Conservation (phyloP, 2,329 filamentous ascomycete species). For the Phialophora macrospora region DNA sequence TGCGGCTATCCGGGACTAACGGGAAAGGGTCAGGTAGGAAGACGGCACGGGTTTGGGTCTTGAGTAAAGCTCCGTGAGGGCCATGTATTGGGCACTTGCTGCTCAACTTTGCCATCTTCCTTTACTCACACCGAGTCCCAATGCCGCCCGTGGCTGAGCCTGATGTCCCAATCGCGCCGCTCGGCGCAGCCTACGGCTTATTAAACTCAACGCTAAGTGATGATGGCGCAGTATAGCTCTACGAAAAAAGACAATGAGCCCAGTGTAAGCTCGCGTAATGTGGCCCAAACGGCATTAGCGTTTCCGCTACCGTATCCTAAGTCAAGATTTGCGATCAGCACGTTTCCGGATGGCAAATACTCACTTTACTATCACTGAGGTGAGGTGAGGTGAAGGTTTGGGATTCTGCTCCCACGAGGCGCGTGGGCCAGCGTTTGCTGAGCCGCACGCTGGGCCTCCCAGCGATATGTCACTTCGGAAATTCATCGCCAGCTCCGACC, state of each 20-base stretch:
- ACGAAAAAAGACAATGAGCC: neutral
- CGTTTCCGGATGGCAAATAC: neutral
- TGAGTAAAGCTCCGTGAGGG: neutral
- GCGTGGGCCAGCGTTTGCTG: neutral
- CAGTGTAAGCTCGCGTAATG: slow-evolving; percentile 31
- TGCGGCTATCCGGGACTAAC: neutral
- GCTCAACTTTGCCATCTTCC: neutral
- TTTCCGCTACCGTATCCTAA: too few species aligned
- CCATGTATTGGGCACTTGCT: neutral
- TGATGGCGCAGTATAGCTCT: neutral
- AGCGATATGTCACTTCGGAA: neutral
- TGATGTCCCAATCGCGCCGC: neutral
- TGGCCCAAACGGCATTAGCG: slow-evolving; percentile 18
- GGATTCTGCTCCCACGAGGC: neutral
- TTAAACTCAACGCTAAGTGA: slow-evolving; percentile 5
- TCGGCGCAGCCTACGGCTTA: slow-evolving; percentile 1
- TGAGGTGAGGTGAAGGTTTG: neutral
- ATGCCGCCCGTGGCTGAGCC: neutral
- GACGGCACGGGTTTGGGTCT: neutral
- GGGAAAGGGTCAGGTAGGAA: neutral
- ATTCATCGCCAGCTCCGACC: neutral
- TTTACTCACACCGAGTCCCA: neutral
- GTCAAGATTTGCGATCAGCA: neutral
- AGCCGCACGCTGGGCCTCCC: neutral
- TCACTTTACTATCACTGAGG: neutral